Evolutionary conservation across 208 protist species (phyloP), one percentile per base, ranked within the genome.

Genomic region (Trypanosoma theileri): DNA sequence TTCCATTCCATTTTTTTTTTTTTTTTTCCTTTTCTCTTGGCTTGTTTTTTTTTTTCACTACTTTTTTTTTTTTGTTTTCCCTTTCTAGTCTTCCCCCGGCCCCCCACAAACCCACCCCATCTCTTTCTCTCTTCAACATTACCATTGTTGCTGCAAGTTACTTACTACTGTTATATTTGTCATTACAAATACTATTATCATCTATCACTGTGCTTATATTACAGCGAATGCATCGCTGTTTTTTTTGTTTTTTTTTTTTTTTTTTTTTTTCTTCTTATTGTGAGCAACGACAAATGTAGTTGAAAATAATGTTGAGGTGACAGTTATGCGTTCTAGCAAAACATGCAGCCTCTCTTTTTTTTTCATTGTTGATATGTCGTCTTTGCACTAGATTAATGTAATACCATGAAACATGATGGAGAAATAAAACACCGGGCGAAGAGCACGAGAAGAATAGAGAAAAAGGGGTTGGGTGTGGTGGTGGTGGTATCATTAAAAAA

Each of bases 371-470:
- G 28, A 35, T 35, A 35, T 35, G 28, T 35, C 6, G 28, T 35
- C 28, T 35, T 35, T 35, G 28, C 28, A 35, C 28, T 35, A 35
- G 28, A 35, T 35, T 35, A 35, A 35, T 6, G 28, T 35, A 35
- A 35, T 35, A 35, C 28, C 28, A 35, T 35, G 28, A 35, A 35
- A 35, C 28, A 35, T 35, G 28, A 35, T 35, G 28, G 28, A 35
- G 6, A 6, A 35, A 35, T 35, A 35, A 1, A 35, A 35, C 28
- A 6, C 28, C 28, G 6, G 6, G 28, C 28, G 42, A 19, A 21
- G 28, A 31, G 46, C 22, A 45, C 26, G 40, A 59, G n/a, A 19
- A 59, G 35, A 73, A 52, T 71, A 66, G 50, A 51, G 19, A 59
- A n/a, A 51, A 26, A 4, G n/a, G 35, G 35, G 59, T n/a, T n/a